Conservation (phyloP, 2,329 filamentous ascomycete species). For the Chaetomium globosum region DNA sequence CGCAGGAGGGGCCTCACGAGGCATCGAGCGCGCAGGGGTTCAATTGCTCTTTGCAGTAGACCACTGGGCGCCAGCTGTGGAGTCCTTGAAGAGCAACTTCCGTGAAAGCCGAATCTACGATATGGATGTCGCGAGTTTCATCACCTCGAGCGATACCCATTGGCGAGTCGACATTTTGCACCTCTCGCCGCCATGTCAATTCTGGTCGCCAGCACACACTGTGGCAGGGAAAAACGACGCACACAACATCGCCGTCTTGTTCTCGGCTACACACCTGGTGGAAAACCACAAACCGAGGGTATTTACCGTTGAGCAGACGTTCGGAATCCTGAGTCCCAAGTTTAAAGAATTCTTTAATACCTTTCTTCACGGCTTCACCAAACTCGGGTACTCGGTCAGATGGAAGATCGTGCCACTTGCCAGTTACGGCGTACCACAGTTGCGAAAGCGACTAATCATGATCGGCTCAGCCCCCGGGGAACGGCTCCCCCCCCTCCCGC, state of each 20-base stretch:
- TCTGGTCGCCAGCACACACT: slow-evolving; percentile 73
- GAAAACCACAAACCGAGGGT: slow-evolving; percentile 64
- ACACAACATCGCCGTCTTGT: slow-evolving; percentile 64
- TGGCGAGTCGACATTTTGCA: slow-evolving; percentile 68
- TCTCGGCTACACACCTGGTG: slow-evolving; percentile 59
- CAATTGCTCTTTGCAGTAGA: slow-evolving; percentile 67
- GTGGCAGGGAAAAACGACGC: slow-evolving; percentile 61
- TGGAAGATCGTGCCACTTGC: slow-evolving; percentile 64
- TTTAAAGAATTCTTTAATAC: slow-evolving; percentile 60
- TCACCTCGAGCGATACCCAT: slow-evolving; percentile 41
- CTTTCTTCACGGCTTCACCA: slow-evolving; percentile 66
- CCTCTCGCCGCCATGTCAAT: slow-evolving; percentile 76
- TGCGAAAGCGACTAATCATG: slow-evolving; percentile 56
- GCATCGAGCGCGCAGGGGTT: slow-evolving; percentile 62
- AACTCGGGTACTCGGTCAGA: slow-evolving; percentile 67
- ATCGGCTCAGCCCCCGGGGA: slow-evolving; percentile 70
- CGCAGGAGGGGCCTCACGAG: slow-evolving; percentile 69
- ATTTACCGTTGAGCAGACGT: slow-evolving; percentile 78
- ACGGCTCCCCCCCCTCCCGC: slow-evolving; percentile 65
- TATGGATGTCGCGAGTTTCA: slow-evolving; percentile 54
- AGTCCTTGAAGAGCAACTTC: slow-evolving; percentile 64
- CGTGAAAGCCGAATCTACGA: slow-evolving; percentile 52
- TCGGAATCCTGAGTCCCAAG: slow-evolving; percentile 60
- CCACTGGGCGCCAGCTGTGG: slow-evolving; percentile 56
- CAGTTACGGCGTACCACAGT: slow-evolving; percentile 55